phyloP scores from a whole-genome alignment of 805 yeast genomes.

The Ogataea trehalophila region DNA sequence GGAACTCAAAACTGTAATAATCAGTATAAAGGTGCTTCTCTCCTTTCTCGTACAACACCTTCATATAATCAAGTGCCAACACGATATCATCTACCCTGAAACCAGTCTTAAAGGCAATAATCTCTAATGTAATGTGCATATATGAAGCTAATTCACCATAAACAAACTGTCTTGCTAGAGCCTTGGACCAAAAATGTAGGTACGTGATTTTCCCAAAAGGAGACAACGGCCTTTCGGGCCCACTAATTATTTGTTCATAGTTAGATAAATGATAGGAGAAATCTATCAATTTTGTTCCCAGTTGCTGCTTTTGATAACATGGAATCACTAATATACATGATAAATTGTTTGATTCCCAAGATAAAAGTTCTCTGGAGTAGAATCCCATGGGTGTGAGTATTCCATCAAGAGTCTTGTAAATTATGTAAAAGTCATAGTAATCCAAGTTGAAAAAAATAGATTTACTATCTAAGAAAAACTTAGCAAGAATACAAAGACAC shows the following conservation, averaged over 20 bases:
- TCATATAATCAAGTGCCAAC: conserved; percentile 54
- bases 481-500: conserved; percentile 77
- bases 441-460: conserved; percentile 79
- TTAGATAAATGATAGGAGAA: conserved; percentile 76
- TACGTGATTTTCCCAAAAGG: conserved; percentile 75
- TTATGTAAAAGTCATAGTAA: conserved; percentile 72
- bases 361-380: conserved; percentile 79
- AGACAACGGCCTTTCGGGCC: conserved; percentile 90
- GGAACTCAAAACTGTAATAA: conserved; percentile 20
- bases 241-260: conserved; percentile 60
- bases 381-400: conserved; percentile 72
- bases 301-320: conserved; percentile 73
- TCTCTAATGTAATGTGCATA: conserved; percentile 37
- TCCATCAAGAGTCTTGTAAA: conserved; percentile 47
- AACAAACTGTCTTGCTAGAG: conserved; percentile 39
- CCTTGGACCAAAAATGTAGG: conserved; percentile 67
- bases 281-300: conserved; percentile 78
- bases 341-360: conserved; percentile 77
- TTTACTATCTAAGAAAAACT: conserved; percentile 84
- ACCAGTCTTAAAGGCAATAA: conserved; percentile 54
- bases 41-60: conserved; percentile 32
- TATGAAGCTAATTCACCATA: conserved; percentile 34
- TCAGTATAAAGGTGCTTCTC: conserved; percentile 23
- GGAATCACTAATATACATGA: conserved; percentile 93
- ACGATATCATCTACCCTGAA: conserved; percentile 59